Evolutionary conservation across 495 filamentous ascomycete species (phyloP), one percentile per base, ranked within the genome.

Genomic region (Talaromyces wortmannii): DNA sequence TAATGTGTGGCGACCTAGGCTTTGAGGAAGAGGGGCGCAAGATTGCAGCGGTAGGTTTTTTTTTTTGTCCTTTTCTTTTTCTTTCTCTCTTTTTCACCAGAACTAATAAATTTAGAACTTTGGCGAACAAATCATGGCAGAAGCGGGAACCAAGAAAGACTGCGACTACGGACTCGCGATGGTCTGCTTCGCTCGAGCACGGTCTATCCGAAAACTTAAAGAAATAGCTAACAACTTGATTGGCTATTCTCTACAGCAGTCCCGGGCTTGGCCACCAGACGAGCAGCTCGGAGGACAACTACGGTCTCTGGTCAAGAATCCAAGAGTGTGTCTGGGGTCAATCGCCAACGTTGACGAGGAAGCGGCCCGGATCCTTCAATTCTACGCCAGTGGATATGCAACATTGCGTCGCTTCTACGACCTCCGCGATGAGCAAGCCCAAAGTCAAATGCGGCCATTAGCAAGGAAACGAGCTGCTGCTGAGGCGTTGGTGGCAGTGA

Each of bases 301-400:
- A 12, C 75, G 74, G 18, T 62, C 73, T 3, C 71, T 96, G 18
- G 78, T 94, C 47, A 78, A 75, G 45, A 80, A 85, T 44, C 86
- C 89, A 8, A 84, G 83, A 61, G 60, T 76, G 10, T 83, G 84
- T 10, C 76, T 95, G 31, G 79, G 82, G 31, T 67, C 79, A 13
- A 79, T 89, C 48, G 84, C 86, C 0, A 71, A 76, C 31, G 69
- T 80, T 15, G 90, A 95, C 65, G 72, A 81, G 36, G 86, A 90
- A 60, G 91, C 89, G 8, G 91, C 91, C 18, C 77, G 83, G 53
- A 82, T 94, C 8, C 75, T 97, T 2, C 87, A 89, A 48, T 86
- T 82, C 56, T 84, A 90, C 63, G 80, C 95, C n/a, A 91, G 86
- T 64, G 92, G 92, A 33, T 97, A 96, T 61, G 92, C 90, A 33